Conservation (phyloP, 2,329 filamentous ascomycete species). For the Nothophaeocryptopus gaeumannii region DNA sequence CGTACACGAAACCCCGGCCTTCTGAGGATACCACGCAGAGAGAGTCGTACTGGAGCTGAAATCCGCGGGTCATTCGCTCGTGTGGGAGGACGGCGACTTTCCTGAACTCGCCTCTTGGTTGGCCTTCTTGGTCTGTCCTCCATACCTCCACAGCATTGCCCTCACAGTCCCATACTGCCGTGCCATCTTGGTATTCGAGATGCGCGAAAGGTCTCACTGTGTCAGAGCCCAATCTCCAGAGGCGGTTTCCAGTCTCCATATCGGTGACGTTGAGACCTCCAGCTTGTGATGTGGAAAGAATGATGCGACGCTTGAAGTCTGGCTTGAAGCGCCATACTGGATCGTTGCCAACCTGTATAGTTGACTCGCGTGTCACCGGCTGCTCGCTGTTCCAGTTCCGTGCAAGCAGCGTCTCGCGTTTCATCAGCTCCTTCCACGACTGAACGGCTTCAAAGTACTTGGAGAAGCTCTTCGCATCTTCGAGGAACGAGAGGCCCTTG, state of each 20-base stretch:
- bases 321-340: slow-evolving; percentile 48
- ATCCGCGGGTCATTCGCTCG: slow-evolving; percentile 45
- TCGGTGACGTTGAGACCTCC: slow-evolving; percentile 48
- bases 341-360: slow-evolving; percentile 42
- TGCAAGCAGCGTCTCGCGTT: slow-evolving; percentile 39
- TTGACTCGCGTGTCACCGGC: slow-evolving; percentile 40
- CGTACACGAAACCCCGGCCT: slow-evolving; percentile 47
- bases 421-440: slow-evolving; percentile 48
- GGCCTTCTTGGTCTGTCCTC: slow-evolving; percentile 38
- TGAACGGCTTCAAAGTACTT: slow-evolving; percentile 35
- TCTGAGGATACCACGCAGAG: slow-evolving; percentile 48
- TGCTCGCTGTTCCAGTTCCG: slow-evolving; percentile 39
- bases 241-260: slow-evolving; percentile 43
- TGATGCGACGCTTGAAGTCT: slow-evolving; percentile 47
- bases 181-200: slow-evolving; percentile 49
- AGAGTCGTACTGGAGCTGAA: slow-evolving; percentile 44
- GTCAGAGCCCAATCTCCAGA: slow-evolving; percentile 36
- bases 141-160: slow-evolving; percentile 48
- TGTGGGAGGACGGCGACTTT: slow-evolving; percentile 43
- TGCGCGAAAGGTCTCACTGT: slow-evolving; percentile 45
- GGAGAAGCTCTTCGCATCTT: slow-evolving; percentile 30
- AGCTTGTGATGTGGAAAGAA: slow-evolving; percentile 45
- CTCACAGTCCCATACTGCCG: slow-evolving; percentile 45
- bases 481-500: slow-evolving; percentile 35
- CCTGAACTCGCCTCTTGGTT: slow-evolving; percentile 40